Evolutionary conservation across 768 basidiomycete genomes (phyloP).

Genomic region (Leccinum rimulosum): DNA sequence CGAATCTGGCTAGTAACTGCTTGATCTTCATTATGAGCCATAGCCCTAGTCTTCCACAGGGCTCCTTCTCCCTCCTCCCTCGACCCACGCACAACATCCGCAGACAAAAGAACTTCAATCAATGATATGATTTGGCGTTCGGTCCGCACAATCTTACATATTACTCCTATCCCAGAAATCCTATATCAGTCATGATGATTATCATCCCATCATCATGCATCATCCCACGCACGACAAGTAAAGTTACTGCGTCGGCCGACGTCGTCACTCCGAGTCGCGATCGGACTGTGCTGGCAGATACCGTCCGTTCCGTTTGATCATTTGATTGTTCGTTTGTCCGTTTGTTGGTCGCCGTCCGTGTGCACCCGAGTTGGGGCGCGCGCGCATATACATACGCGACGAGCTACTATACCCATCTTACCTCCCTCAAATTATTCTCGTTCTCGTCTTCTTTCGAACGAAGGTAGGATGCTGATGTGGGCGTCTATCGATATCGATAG

Average conservation of each 20-base stretch:
- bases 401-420: not conserved
- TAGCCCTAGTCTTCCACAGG: too few species aligned
- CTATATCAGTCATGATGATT: not conserved
- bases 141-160: not conserved
- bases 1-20: too few species aligned
- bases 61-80: not conserved
- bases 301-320: not conserved
- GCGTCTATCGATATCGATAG: not conserved
- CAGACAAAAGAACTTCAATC: not conserved
- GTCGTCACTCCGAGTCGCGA: not conserved
- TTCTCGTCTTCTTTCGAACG: not conserved
- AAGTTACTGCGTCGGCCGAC: not conserved
- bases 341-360: not conserved
- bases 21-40: too few species aligned
- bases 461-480: not conserved
- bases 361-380: not conserved
- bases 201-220: not conserved
- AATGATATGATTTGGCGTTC: not conserved
- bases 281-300: not conserved
- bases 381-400: not conserved
- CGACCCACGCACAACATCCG: not conserved
- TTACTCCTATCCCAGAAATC: not conserved
- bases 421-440: not conserved
- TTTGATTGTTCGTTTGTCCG: not conserved
- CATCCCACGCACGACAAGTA: not conserved